Base-by-base conservation (phyloP, 805 yeast genomes). In the Yamadazyma philogaea region DNA sequence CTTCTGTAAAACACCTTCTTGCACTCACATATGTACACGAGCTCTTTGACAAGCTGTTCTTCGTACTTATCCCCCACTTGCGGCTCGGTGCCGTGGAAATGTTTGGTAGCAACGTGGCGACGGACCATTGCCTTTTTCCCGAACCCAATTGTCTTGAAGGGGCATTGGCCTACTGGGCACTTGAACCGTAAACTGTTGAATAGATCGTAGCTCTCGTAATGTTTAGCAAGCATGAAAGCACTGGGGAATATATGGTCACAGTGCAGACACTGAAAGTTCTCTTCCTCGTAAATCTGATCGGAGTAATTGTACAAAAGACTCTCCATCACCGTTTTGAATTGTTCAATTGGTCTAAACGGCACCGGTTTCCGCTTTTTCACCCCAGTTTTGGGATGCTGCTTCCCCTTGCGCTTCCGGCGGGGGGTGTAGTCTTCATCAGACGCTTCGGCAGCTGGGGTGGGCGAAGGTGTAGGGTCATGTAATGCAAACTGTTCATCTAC, bases 101-200 rank as follows among this genome's bases (percentile, higher is more conserved):
- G 69, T 14, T 50, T 49, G 11, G 47, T 34, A 12, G 57, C 52
- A 1, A 58, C 48, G 39, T 64, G 70, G 32, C 61, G 60, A 30
- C 67, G 48, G 24, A 64, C 49, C 31, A 54, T 50, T 3, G 59
- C 59, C 37, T 57, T 63, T 34, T 62, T 59, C 30, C 54, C 53
- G 36, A 56, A 57, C 1, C 68, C 69, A 31, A 64, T 54, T 2
- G 57, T 37, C 30, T 49, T 48, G 54, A 60, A 58, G 2, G 68
- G 66, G 34, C 70, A 64, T 11, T 50, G 47, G 11, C 46, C 39
- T 1, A 61, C 55, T 1, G 67, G 67, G 46, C 70, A 64, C 19
- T 50, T 47, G 40, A 44, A 49, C 26, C 40, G 44, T n/a, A 44
- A 51, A 8, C 40, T 8, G 12, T 54, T 46, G 17, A 46, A 45